Conservation (phyloP, 352 stramenopile genomes). For the Albugo candida region DNA sequence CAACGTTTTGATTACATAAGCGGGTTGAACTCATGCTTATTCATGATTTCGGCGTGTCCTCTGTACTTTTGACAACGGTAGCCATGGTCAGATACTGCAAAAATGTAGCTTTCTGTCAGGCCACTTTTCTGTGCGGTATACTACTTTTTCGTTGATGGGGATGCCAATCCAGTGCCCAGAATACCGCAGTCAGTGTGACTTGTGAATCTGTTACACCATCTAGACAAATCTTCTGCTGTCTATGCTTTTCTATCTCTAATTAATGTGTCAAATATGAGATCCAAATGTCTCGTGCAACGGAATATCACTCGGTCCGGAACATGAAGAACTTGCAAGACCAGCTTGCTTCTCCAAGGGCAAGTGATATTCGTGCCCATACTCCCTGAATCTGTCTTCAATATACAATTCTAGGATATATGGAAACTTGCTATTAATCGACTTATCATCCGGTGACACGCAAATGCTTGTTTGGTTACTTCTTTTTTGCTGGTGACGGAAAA, state of each 20-base stretch:
- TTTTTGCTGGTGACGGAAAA: neutral
- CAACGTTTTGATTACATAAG: too few relatives aligned
- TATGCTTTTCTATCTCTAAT: slow-evolving; percentile 59
- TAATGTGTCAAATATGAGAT: slow-evolving; percentile 74
- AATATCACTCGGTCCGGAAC: too few relatives aligned
- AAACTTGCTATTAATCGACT: slow-evolving; percentile 60
- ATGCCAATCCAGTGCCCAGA: slow-evolving; percentile 71
- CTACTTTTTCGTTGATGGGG: slow-evolving; percentile 33
- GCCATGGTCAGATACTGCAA: too few relatives aligned
- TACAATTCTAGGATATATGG: slow-evolving; percentile 40
- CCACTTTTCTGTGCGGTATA: slow-evolving; percentile 14
- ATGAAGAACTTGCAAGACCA: too few relatives aligned
- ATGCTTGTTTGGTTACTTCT: neutral
- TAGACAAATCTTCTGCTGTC: slow-evolving; percentile 26
- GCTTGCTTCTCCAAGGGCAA: too few relatives aligned
- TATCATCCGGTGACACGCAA: slow-evolving; percentile 30
- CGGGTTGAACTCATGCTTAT: too few relatives aligned
- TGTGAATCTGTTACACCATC: slow-evolving; percentile 50
- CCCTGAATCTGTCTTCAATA: slow-evolving; percentile 7
- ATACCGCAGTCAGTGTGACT: slow-evolving; percentile 43
- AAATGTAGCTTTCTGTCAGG: too few relatives aligned
- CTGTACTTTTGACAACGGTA: too few relatives aligned
- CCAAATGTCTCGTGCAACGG: too few relatives aligned
- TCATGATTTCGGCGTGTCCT: too few relatives aligned
- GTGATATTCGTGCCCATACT: too few relatives aligned